Base-by-base conservation (phyloP, 2,329 filamentous ascomycete species). In the Talaromyces sp. region DNA sequence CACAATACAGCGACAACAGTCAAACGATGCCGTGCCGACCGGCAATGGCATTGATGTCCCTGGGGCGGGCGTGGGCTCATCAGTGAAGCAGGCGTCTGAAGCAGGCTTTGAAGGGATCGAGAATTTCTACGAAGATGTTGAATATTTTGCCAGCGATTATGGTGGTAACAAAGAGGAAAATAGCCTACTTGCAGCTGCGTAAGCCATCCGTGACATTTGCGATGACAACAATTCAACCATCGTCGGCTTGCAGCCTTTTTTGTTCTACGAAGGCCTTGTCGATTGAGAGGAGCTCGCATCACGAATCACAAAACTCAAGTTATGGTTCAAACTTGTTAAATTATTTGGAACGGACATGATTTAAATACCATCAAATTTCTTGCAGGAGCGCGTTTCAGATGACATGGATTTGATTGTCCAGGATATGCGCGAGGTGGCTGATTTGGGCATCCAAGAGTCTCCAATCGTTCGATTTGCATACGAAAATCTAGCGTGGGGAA, bases 51-150 rank as follows among this genome's bases (percentile, higher is more conserved):
- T 87, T 86, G 61, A 88, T 90, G 78, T 91, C 87, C 41, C 78
- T 92, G 0, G 88, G 89, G 40, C 84, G 87, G 50, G 84, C 83
- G 66, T 86, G 86, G 68, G 83, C 85, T 61, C 89, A 93, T 70
- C 75, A 78, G 80, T 92, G 48, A 77, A 84, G 65, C 81, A 85
- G 74, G 88, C 88, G 6, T 76, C 80, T 5, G 76, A 78, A 56
- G 80, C 88, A 64, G 85, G 85, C 19, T 84, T 90, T 68, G 71
- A 81, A 59, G 88, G 87, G 53, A 82, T 93, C 63, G 89, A 93
- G 69, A 78, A 91, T 19, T 91, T 91, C 76, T 85, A 87, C 70
- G 89, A 93, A 68, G 89, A 93, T 69, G 80, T 93, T 3, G 76
- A 83, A 59, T 83, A 85, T 65, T 67, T 88, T 13, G 83, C 86